These are phyloP conservation scores for Fusarium sp. DNA, from an alignment of 2,329 filamentous ascomycete genomes.

Conservation along the genomic window DNA sequence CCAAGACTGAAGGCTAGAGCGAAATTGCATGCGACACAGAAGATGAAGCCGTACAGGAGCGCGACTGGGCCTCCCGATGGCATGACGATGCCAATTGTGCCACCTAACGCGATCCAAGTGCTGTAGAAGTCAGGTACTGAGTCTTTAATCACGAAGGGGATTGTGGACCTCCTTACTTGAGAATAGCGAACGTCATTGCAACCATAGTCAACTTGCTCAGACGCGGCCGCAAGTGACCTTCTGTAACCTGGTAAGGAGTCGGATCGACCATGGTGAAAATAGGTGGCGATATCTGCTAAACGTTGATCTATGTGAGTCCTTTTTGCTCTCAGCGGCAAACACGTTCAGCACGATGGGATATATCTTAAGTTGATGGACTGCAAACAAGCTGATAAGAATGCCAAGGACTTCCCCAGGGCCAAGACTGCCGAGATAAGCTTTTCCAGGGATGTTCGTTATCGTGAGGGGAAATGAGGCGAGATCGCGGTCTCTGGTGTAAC, in stretches of 20 bases:
- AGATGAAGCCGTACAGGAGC: neutral
- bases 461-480: neutral
- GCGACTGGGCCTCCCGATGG: neutral
- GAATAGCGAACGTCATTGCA: neutral
- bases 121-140: neutral
- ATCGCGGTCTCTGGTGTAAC: neutral
- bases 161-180: neutral
- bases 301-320: too few relatives aligned
- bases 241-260: neutral
- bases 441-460: neutral
- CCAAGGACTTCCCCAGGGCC: neutral
- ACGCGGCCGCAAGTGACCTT: neutral
- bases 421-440: neutral
- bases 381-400: neutral
- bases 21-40: neutral
- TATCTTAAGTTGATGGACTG: neutral
- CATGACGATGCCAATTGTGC: neutral
- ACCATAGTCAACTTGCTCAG: neutral
- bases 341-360: neutral
- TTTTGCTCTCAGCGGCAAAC: neutral
- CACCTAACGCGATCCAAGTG: neutral
- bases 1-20: neutral
- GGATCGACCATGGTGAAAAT: neutral
- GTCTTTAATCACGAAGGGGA: fast-evolving
- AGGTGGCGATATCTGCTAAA: neutral